phyloP scores from a whole-genome alignment of 2,329 filamentous ascomycete species.

The Fusarium staphyleae region DNA sequence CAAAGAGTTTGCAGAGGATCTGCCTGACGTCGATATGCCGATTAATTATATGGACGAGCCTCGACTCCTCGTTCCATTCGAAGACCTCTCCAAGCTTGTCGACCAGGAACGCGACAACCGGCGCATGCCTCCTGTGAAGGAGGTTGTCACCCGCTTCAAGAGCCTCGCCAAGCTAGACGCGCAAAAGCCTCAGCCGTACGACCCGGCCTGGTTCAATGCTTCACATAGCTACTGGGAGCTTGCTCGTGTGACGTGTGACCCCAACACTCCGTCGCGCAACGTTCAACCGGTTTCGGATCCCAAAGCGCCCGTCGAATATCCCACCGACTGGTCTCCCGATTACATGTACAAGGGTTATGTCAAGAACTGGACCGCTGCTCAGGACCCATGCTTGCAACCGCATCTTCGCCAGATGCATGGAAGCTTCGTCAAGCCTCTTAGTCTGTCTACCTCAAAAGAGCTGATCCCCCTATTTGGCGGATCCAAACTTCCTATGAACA shows the following conservation, averaged over 20 bases:
- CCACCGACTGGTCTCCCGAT: slow-evolving; percentile 44
- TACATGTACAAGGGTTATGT: slow-evolving; percentile 58
- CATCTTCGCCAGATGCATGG: slow-evolving; percentile 60
- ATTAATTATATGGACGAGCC: slow-evolving; percentile 71
- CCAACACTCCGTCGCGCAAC: slow-evolving; percentile 57
- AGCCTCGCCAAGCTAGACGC: slow-evolving; percentile 49
- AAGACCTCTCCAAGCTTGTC: slow-evolving; percentile 61
- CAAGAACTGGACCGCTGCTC: slow-evolving; percentile 64
- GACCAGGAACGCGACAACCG: slow-evolving; percentile 55
- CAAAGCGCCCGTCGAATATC: slow-evolving; percentile 45
- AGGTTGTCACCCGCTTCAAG: slow-evolving; percentile 55
- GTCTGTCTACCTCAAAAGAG: slow-evolving; percentile 58
- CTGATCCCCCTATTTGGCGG: slow-evolving; percentile 68
- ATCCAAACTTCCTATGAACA: slow-evolving; percentile 68
- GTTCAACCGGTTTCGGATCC: slow-evolving; percentile 44
- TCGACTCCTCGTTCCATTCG: slow-evolving; percentile 65
- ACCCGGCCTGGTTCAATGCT: slow-evolving; percentile 56
- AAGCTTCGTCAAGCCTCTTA: slow-evolving; percentile 62
- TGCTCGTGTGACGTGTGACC: slow-evolving; percentile 63
- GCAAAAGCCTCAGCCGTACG: slow-evolving; percentile 46
- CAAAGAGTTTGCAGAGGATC: slow-evolving; percentile 56
- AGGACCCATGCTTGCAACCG: slow-evolving; percentile 67
- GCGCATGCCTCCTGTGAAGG: slow-evolving; percentile 50
- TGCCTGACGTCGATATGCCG: slow-evolving; percentile 72
- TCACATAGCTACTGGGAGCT: slow-evolving; percentile 66